Evolutionary conservation across 805 yeast genomes (phyloP).

Genomic region (Ogataea populi-albae): DNA sequence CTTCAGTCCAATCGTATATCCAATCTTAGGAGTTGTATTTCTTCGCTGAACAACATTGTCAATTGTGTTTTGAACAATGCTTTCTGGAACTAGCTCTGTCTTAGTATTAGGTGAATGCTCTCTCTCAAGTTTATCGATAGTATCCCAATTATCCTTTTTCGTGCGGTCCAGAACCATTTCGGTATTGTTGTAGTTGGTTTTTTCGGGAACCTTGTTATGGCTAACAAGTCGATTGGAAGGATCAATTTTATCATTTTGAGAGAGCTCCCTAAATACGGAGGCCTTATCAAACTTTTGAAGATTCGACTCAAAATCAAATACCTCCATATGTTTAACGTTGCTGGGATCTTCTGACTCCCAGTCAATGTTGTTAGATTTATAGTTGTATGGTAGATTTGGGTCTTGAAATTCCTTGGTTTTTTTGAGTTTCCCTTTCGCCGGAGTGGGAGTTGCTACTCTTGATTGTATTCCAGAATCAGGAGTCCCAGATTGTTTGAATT

Average conservation of each 20-base stretch:
- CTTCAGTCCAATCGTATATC: slow-evolving; percentile 15
- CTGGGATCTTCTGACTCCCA: slow-evolving; percentile 50
- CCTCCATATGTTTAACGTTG: slow-evolving; percentile 49
- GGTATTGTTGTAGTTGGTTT: slow-evolving; percentile 58
- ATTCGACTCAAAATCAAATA: slow-evolving; percentile 84
- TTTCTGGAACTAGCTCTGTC: slow-evolving; percentile 16
- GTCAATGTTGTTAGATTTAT: slow-evolving; percentile 34
- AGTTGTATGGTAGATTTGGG: slow-evolving; percentile 21
- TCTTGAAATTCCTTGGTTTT: slow-evolving; percentile 14
- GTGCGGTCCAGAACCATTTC: slow-evolving; percentile 67
- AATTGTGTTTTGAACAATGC: too few relatives aligned
- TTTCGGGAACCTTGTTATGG: slow-evolving; percentile 54
- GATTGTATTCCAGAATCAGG: slow-evolving; percentile 4
- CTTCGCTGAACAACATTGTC: slow-evolving; percentile 15
- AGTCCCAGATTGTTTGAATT: not conserved
- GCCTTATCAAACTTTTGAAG: slow-evolving; percentile 78
- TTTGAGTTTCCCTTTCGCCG: slow-evolving; percentile 16
- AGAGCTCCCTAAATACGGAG: slow-evolving; percentile 74
- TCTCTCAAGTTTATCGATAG: slow-evolving; percentile 20
- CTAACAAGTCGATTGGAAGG: slow-evolving; percentile 68
- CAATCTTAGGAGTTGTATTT: slow-evolving; percentile 14
- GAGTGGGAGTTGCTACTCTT: slow-evolving; percentile 11
- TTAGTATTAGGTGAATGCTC: slow-evolving; percentile 17
- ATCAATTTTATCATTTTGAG: slow-evolving; percentile 56
- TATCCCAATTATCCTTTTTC: slow-evolving; percentile 53